These are phyloP conservation scores for Coniochaeta hoffmannii DNA, from an alignment of 2,329 filamentous ascomycete genomes.

Conservation along the genomic window DNA sequence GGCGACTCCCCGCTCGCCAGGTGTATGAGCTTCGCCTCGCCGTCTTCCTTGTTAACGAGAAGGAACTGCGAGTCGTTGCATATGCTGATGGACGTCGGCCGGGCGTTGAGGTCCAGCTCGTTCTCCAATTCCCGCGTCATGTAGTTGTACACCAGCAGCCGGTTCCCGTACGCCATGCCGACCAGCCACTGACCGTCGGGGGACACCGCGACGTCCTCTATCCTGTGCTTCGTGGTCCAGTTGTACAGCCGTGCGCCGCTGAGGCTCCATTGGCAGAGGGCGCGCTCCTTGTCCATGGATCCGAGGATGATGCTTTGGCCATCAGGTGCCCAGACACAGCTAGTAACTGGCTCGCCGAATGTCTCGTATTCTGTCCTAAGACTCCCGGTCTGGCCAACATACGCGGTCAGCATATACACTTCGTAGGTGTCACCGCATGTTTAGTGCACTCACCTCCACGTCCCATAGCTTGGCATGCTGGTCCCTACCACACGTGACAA, in stretches of 20 bases:
- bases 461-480: conserved; percentile 71
- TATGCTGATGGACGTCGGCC: conserved; percentile 72
- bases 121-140: conserved; percentile 66
- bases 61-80: conserved; percentile 74
- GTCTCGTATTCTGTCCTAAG: conserved; percentile 57
- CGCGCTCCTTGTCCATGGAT: conserved; percentile 59
- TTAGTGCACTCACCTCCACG: conserved; percentile 43
- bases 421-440: not conserved
- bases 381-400: conserved; percentile 46
- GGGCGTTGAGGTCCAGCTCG: conserved; percentile 60
- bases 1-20: conserved; percentile 65
- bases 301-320: conserved; percentile 72
- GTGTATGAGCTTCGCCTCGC: conserved; percentile 72
- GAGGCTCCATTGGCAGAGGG: conserved; percentile 65
- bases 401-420: conserved; percentile 3
- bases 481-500: conserved; percentile 78
- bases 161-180: conserved; percentile 62
- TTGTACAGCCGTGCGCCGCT: conserved; percentile 54
- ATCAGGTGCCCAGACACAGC: conserved; percentile 82
- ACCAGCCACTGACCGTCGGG: conserved; percentile 73
- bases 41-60: conserved; percentile 73
- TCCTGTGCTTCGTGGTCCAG: conserved; percentile 65
- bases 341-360: conserved; percentile 79
- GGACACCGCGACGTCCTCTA: conserved; percentile 80
- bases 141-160: conserved; percentile 78